Evolutionary conservation across 2,329 filamentous ascomycete genomes (phyloP).

Genomic region (Phaeosphaeria sp.): DNA sequence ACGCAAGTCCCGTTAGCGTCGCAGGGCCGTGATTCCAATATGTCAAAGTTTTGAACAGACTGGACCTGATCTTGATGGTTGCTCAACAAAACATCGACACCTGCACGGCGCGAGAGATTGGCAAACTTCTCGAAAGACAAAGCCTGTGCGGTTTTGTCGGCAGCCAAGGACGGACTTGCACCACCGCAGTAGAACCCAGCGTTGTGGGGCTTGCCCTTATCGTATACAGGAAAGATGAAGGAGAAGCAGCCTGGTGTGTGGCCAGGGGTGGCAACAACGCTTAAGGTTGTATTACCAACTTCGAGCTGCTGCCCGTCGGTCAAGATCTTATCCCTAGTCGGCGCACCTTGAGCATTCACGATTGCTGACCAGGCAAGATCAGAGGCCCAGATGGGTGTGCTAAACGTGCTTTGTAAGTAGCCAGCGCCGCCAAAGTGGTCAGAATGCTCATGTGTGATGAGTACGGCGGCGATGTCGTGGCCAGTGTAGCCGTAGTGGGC

Average conservation of each 20-base stretch:
- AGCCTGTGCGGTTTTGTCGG: slow-evolving; percentile 3
- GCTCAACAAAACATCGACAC: slow-evolving; percentile 15
- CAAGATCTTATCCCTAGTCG: slow-evolving; percentile 2
- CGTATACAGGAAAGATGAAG: slow-evolving; percentile 11
- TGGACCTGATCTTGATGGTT: slow-evolving; percentile 20
- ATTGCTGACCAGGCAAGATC: slow-evolving; percentile 11
- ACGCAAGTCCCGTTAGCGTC: background rate
- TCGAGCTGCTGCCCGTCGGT: slow-evolving; percentile 8
- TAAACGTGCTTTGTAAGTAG: slow-evolving; percentile 15
- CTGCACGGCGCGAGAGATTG: slow-evolving; percentile 10
- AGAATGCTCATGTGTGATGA: slow-evolving; percentile 19
- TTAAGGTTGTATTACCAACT: slow-evolving; percentile 10
- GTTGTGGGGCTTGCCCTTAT: slow-evolving; percentile 12
- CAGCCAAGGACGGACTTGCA: slow-evolving; percentile 4
- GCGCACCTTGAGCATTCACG: background rate
- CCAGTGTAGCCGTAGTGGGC: slow-evolving; percentile 13
- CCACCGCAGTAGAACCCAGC: slow-evolving; percentile 14
- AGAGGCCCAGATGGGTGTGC: slow-evolving; percentile 8
- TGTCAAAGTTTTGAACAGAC: slow-evolving; percentile 15
- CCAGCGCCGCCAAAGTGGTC: slow-evolving; percentile 17
- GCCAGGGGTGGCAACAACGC: slow-evolving; percentile 11
- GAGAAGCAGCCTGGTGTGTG: slow-evolving; percentile 16
- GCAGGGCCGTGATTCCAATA: slow-evolving; percentile 9
- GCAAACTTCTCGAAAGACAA: slow-evolving; percentile 5
- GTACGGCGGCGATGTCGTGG: slow-evolving; percentile 12